A percentile compares a stretch with the other conserved stretches of the same genome.
These are phyloP conservation scores for Vitis hybrid DNA, from an alignment of 177 flowering plant species.

Conservation along the genomic window DNA sequence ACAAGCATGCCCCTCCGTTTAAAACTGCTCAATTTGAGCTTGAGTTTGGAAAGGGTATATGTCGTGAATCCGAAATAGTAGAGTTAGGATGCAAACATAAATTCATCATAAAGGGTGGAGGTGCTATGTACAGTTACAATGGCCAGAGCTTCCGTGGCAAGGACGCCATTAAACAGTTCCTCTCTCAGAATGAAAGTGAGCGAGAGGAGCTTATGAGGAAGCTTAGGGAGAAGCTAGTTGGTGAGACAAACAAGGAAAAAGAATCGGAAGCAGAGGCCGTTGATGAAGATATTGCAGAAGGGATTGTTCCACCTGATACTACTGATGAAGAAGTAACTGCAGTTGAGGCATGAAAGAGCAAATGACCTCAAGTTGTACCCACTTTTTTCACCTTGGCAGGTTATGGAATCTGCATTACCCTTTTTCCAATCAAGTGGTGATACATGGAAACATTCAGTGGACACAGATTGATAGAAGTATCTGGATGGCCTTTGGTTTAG, in stretches of 20 bases:
- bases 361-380: neutral
- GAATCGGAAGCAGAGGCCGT: constrained; percentile 24
- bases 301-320: constrained; percentile 34
- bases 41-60: constrained; percentile 89
- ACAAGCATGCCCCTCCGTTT: constrained; percentile 95
- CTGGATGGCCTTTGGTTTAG: neutral
- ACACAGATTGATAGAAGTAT: neutral
- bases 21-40: constrained; percentile 80
- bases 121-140: constrained; percentile 39
- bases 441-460: neutral
- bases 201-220: constrained; percentile 57
- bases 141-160: constrained; percentile 58
- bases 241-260: constrained; percentile 20
- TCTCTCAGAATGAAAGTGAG: constrained; percentile 39
- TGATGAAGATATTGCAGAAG: constrained; percentile 31
- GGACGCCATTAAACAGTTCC: constrained; percentile 58
- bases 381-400: neutral
- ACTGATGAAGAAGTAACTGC: constrained; percentile 64
- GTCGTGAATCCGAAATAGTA: constrained; percentile 61
- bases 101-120: constrained; percentile 53
- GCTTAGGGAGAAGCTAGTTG: constrained; percentile 64
- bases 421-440: neutral
- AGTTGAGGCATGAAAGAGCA: constrained; percentile 40
- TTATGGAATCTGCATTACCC: neutral
- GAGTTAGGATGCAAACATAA: constrained; percentile 72